Evolutionary conservation across 2,329 filamentous ascomycete genomes (phyloP), one percentile per base, ranked within the genome.

Genomic region (Aspergillus latus): DNA sequence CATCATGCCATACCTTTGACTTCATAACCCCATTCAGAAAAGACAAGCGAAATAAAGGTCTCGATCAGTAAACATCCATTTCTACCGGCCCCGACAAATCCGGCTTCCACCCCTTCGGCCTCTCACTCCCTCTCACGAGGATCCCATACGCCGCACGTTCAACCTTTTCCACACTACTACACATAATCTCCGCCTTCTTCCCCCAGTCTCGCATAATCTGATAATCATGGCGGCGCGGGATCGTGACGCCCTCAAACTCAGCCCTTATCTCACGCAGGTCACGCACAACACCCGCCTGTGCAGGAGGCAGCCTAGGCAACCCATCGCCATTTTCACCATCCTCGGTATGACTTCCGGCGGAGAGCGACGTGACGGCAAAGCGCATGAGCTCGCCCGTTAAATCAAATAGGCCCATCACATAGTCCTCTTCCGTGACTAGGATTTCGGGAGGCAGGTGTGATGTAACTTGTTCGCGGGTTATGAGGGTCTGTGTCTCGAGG

Each of bases 331-430:
- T 46, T 13, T 56, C 44, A 7, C 21, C 21, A 21, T 21, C 21
- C 21, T 21, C 21, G 21, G 40, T 71, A 42, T 76, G 76, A 11
- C 88, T 88, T 21, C 80, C 87, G 4, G 92, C 88, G 1, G 92
- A 92, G 71, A 96, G 89, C 28, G 87, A 86, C 5, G 92, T 92
- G 49, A 96, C 94, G 0, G 91, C 92, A 74, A 97, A 97, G 32
- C 92, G 84, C 94, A 99, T 99, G 79, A 97, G 81, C 77, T 99
- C 94, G 39, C 94, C 94, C 1, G 92, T 92, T 64, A 97, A 83
- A 72, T 99, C 94, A 68, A 96, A 97, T 2, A 99, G 76, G 7
- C 93, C 94, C 60, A 94, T 87, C 56, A 96, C 76, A 70, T 96
- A 97, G 73, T 99, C 94, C 54, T 93, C 85, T 28, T 86, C 81